Evolutionary conservation across 768 basidiomycete species (phyloP).

Genomic region (Fibroporia radiculosa): DNA sequence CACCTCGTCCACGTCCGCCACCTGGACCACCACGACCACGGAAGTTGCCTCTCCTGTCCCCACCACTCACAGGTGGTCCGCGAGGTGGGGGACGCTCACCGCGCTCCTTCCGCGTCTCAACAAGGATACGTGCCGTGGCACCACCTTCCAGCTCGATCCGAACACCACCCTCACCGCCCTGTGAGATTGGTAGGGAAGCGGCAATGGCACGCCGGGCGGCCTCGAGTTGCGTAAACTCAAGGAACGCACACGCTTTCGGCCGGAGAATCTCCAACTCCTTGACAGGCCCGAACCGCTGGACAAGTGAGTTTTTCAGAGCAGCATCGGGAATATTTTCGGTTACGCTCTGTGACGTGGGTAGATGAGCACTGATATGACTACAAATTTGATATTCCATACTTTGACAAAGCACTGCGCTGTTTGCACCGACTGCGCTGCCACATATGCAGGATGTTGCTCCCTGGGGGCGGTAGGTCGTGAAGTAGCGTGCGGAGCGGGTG

Average conservation of each 20-base stretch:
- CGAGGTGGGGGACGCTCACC: slow-evolving; percentile 69
- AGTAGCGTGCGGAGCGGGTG: slow-evolving; percentile 26
- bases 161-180: slow-evolving; percentile 89
- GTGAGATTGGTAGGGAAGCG: slow-evolving; percentile 50
- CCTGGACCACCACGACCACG: slow-evolving; percentile 38
- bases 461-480: slow-evolving; percentile 30
- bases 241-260: slow-evolving; percentile 85
- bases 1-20: slow-evolving; percentile 35
- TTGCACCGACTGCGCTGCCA: slow-evolving; percentile 54
- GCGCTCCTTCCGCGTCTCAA: slow-evolving; percentile 91
- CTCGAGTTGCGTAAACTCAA: slow-evolving; percentile 77
- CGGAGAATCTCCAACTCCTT: slow-evolving; percentile 88
- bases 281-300: slow-evolving; percentile 66
- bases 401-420: slow-evolving; percentile 90
- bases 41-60: slow-evolving; percentile 44
- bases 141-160: slow-evolving; percentile 62
- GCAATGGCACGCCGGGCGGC: slow-evolving; percentile 81
- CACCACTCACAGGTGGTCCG: slow-evolving; percentile 45
- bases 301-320: slow-evolving; percentile 43
- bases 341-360: slow-evolving; percentile 45
- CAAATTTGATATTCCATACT: slow-evolving; percentile 31
- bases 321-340: slow-evolving; percentile 51
- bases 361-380: not conserved
- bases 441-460: slow-evolving; percentile 37
- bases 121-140: slow-evolving; percentile 47